Conservation (phyloP, 495 filamentous ascomycete genomes). For the Xylaria grammica region DNA sequence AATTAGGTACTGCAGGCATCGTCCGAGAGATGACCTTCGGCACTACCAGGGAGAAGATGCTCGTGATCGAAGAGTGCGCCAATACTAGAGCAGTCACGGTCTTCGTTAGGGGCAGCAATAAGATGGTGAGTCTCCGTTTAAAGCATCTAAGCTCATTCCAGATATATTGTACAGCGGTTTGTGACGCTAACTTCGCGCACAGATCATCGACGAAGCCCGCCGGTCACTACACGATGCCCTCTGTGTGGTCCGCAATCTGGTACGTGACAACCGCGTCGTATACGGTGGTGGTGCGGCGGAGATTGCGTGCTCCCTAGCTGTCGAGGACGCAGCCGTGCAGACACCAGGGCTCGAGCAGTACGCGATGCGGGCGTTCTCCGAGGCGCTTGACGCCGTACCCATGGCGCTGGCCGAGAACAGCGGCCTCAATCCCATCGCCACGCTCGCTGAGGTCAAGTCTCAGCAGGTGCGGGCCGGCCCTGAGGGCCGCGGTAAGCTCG, state of each 20-base stretch:
- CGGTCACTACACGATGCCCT: conserved; percentile 96
- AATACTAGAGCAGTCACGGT: conserved; percentile 96
- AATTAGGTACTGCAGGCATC: conserved; percentile 87
- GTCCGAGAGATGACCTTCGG: conserved; percentile 96
- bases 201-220: conserved; percentile 99
- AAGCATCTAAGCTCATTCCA: background rate
- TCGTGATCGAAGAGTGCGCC: conserved; percentile 98
- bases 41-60: conserved; percentile 98
- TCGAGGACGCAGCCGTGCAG: conserved; percentile 94
- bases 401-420: conserved; percentile 98
- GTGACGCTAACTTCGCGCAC: conserved; percentile 22
- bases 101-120: conserved; percentile 97
- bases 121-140: conserved; percentile 73
- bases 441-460: conserved; percentile 91
- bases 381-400: conserved; percentile 93
- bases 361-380: conserved; percentile 96
- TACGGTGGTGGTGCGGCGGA: conserved; percentile 97
- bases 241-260: conserved; percentile 96
- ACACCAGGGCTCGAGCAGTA: conserved; percentile 97
- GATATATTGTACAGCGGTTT: background rate
- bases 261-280: conserved; percentile 95
- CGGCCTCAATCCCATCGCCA: conserved; percentile 93
- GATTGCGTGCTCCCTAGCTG: conserved; percentile 95
- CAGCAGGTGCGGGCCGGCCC: conserved; percentile 92
- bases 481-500: conserved; percentile 66